phyloP scores from a whole-genome alignment of 192 early-diverging fungal species.

The Dissophora ornata region DNA sequence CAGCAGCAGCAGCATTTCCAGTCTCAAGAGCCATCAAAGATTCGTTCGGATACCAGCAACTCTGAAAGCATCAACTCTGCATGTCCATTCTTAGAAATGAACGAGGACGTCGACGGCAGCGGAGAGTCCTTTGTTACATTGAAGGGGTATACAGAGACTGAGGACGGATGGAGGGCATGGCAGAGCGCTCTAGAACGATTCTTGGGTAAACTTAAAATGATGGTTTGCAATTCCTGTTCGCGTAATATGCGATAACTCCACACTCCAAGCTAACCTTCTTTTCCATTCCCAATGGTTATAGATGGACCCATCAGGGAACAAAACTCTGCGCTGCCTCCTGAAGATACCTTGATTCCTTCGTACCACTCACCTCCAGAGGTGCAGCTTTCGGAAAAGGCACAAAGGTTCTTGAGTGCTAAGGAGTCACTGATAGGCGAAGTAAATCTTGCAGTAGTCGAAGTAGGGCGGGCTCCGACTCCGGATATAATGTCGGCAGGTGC shows the following conservation, averaged over 20 bases:
- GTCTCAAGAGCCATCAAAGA: neutral
- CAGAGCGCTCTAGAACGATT: conserved; percentile 31
- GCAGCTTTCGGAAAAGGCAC: conserved; percentile 40
- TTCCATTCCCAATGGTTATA: no score
- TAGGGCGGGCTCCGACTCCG: conserved; percentile 22
- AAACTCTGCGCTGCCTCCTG: conserved; percentile 32
- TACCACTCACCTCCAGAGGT: conserved; percentile 27
- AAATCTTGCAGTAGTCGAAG: conserved; percentile 20
- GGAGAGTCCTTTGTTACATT: conserved; percentile 12
- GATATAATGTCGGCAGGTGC: conserved; percentile 2
- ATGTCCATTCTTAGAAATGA: conserved; percentile 41
- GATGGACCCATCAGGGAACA: conserved; percentile 22
- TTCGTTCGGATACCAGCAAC: neutral
- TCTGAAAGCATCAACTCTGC: neutral
- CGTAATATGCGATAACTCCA: no score
- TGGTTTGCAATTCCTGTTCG: no score
- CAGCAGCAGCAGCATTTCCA: neutral
- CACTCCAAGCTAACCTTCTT: no score
- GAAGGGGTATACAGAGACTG: conserved; percentile 48
- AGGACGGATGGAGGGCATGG: conserved; percentile 38
- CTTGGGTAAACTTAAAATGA: conserved; percentile 24
- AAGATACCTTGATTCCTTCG: conserved; percentile 37
- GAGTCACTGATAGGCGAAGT: conserved; percentile 30
- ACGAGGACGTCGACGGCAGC: neutral
- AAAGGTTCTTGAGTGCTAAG: conserved; percentile 28